Base-by-base conservation (phyloP, 2,329 filamentous ascomycete species). In the Fusarium subglutinans region DNA sequence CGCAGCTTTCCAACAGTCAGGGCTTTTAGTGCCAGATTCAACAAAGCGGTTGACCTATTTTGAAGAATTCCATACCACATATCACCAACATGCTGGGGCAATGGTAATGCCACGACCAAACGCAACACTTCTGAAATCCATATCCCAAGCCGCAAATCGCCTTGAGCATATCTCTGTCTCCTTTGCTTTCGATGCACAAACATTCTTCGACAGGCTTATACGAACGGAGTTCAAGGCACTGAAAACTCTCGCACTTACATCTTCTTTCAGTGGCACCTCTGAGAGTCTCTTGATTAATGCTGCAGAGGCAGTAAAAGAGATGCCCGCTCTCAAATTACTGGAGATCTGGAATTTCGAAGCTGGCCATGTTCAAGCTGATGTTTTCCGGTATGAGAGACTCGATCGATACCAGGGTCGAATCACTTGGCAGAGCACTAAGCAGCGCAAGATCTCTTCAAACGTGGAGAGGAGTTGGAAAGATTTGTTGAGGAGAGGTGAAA, bases 81-180 rank as follows among this genome's bases (percentile, higher is more conserved):
- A 28, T 5, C 24, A 54, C 18, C 18, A 13, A 0, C 0, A 7
- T 5, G 0, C 1, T 17, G 13, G 24, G 14, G 7, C 0, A 38
- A 28, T 38, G 24, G 8, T 28, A 8, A 7, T 38, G 3, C 33
- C 50, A 17, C 18, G 33, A 7, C 5, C 20, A 6, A n/a, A 28
- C 14, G n/a, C 1, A 9, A 28, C 24, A 2, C 14, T 54, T n/a
- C 24, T 40, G 7, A 11, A 28, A 6, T 40, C 51, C 3, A 28
- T 54, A 2, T 11, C 22, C 35, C 5, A 18, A 14, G 20, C 51
- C 6, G 20, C 35, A 13, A 24, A 41, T 10, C 20, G 11, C 3
- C 51, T 55, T 28, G 35, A 55, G 51, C 24, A 40, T 41, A 40
- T 55, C 2, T 20, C 51, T 7, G 24, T 55, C 3, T 41, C 35